Evolutionary conservation across 1,284 basidiomycete species (phyloP).

Genomic region (Calocybe gambosa): DNA sequence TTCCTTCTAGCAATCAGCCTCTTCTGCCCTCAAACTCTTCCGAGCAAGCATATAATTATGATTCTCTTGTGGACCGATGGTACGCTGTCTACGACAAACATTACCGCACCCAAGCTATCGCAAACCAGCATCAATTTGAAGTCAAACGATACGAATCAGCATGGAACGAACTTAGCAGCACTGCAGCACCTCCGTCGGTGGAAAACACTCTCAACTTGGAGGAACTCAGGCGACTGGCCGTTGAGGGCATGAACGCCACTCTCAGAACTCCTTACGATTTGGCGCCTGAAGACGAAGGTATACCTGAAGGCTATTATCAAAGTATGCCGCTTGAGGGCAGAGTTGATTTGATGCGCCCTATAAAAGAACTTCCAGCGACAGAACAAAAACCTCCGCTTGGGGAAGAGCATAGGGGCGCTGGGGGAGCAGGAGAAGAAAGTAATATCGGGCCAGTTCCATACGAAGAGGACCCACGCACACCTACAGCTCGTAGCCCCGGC

Average conservation of each 20-base stretch:
- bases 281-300: constrained; percentile 30
- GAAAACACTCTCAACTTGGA: constrained; percentile 51
- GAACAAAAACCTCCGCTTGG: constrained; percentile 8
- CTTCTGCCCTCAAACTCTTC: constrained; percentile 22
- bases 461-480: constrained; percentile 16
- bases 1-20: constrained; percentile 39
- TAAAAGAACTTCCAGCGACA: constrained; percentile 24
- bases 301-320: constrained; percentile 55
- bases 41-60: constrained; percentile 64
- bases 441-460: neutral
- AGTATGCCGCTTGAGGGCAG: constrained; percentile 82
- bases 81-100: constrained; percentile 85
- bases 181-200: constrained; percentile 18
- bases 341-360: constrained; percentile 74
- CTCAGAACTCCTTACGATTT: constrained; percentile 14
- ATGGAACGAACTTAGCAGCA: constrained; percentile 54
- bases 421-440: constrained; percentile 1
- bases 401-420: neutral
- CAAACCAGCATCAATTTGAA: constrained; percentile 49
- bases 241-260: constrained; percentile 47
- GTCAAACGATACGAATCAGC: constrained; percentile 65
- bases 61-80: constrained; percentile 83
- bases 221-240: constrained; percentile 61
- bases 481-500: constrained; percentile 9
- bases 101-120: constrained; percentile 53